phyloP scores from a whole-genome alignment of 1,284 basidiomycete species.

The Boletus mariae region DNA sequence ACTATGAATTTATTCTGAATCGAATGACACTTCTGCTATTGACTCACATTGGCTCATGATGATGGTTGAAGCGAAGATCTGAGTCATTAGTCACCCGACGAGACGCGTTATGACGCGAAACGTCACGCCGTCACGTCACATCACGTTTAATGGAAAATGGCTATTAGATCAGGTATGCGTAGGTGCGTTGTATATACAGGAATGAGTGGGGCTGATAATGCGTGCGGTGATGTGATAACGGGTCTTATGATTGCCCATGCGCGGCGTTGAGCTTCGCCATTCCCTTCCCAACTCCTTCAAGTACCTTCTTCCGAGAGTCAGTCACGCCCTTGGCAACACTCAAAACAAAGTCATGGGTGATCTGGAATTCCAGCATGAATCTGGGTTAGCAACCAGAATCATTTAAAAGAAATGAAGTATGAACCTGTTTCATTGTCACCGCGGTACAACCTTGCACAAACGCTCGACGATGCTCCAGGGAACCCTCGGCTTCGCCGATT shows the following conservation, averaged over 20 bases:
- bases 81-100: neutral
- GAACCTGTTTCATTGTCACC: constrained; percentile 42
- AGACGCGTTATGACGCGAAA: constrained; percentile 30
- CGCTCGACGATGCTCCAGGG: constrained; percentile 47
- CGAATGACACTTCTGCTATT: neutral
- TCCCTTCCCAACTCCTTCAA: constrained; percentile 71
- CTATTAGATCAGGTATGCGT: constrained; percentile 5
- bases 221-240: constrained; percentile 2
- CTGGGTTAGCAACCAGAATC: neutral
- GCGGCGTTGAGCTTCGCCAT: constrained; percentile 50
- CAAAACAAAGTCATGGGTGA: constrained; percentile 62
- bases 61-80: neutral
- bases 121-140: constrained; percentile 23
- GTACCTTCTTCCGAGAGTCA: constrained; percentile 64
- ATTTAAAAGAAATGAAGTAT: constrained; percentile 7
- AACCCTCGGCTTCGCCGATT: constrained; percentile 48
- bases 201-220: constrained; percentile 29
- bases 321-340: constrained; percentile 59
- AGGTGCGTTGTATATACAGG: constrained; percentile 14
- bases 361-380: constrained; percentile 35
- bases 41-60: constrained; percentile 44
- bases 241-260: constrained; percentile 34
- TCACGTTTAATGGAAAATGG: neutral
- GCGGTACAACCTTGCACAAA: constrained; percentile 52
- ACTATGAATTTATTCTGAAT: constrained; percentile 13